Evolutionary conservation across 1,284 basidiomycete genomes (phyloP), one percentile per base, ranked within the genome.

Genomic region (Mycena sp.): DNA sequence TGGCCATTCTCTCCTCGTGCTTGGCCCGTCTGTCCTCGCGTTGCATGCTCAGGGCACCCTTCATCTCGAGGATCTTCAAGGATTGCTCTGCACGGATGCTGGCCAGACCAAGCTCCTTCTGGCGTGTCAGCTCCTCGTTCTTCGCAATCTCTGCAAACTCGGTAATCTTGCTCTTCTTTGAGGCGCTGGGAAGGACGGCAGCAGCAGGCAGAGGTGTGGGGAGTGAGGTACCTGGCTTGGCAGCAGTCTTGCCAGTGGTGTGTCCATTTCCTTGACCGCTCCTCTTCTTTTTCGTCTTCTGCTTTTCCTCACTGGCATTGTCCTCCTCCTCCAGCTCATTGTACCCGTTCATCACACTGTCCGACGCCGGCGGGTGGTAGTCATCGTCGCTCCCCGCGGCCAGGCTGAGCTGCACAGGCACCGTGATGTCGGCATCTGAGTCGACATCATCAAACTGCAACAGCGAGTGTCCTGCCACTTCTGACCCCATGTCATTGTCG

Each of bases 61-160:
- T 55, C 2, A 45, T 28, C 12, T 55, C 53, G n/a, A 21, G 12
- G 11, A 12, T 14, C 41, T 32, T 21, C 2, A 45, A 23, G 1
- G 16, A 9, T 19, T 55, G 53, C 1, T 21, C 2, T 1, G 53
- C 30, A 2, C 53, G 40, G 16, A 55, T 25, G 10, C 41, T n/a
- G 1, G 53, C 53, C 28, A 55, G 21, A 9, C 45, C 41, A 6
- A 55, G 40, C 41, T 55, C 53, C 14, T 46, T 57, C 44, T 57
- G 54, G 5, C 30, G 41, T 6, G 53, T 45, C 21, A 2, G 23
- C 53, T 55, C 53, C 41, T 55, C 43, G 3, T 17, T 25, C 43
- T 55, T 54, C 28, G 23, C 52, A 11, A 54, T n/a, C 17, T 54
- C 52, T 3, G 16, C 14, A 21, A 54, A 54, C 43, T 55, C 53